These are phyloP conservation scores for Purpureocillium lavendulum DNA, from an alignment of 2,329 filamentous ascomycete species.

Conservation along the genomic window DNA sequence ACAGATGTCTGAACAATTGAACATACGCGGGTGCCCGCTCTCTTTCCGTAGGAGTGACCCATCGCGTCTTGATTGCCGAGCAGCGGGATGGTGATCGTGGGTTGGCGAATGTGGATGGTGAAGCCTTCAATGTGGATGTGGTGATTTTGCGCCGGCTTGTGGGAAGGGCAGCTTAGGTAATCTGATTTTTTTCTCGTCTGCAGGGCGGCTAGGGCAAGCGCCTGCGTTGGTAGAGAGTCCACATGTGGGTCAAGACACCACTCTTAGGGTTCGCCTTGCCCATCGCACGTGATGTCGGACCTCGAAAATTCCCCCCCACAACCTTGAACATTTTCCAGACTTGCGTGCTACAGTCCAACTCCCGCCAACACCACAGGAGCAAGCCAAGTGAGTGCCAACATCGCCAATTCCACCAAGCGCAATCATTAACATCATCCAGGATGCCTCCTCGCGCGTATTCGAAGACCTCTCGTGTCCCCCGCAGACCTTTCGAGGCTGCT, in stretches of 20 bases:
- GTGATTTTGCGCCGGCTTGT: slow-evolving; percentile 31
- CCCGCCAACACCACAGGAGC: slow-evolving; percentile 27
- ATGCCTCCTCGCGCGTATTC: slow-evolving; percentile 63
- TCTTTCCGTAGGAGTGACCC: slow-evolving; percentile 83
- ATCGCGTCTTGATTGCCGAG: slow-evolving; percentile 52
- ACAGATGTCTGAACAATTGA: slow-evolving; percentile 9
- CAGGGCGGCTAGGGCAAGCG: slow-evolving; percentile 22
- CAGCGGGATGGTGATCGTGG: slow-evolving; percentile 32
- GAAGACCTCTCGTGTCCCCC: slow-evolving; percentile 99
- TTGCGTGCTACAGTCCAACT: slow-evolving; percentile 21
- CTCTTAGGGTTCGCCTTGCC: slow-evolving; percentile 23
- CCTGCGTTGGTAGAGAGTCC: slow-evolving; percentile 10
- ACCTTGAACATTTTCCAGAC: slow-evolving; percentile 18
- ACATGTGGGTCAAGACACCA: background rate
- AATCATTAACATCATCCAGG: slow-evolving; percentile 22
- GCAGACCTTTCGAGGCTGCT: slow-evolving; percentile 98
- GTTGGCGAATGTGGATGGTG: slow-evolving; percentile 26
- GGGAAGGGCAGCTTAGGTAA: slow-evolving; percentile 27
- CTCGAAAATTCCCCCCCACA: slow-evolving; percentile 24
- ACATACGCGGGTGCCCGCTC: slow-evolving; percentile 76
- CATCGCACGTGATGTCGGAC: slow-evolving; percentile 17
- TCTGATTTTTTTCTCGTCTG: slow-evolving; percentile 21
- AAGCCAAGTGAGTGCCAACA: slow-evolving; percentile 27
- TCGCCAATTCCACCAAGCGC: slow-evolving; percentile 7
- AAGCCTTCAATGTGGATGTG: slow-evolving; percentile 22